Evolutionary conservation across 306 rosid genomes (phyloP), one percentile per base, ranked within the genome.

Genomic region (Lablab purpureus): DNA sequence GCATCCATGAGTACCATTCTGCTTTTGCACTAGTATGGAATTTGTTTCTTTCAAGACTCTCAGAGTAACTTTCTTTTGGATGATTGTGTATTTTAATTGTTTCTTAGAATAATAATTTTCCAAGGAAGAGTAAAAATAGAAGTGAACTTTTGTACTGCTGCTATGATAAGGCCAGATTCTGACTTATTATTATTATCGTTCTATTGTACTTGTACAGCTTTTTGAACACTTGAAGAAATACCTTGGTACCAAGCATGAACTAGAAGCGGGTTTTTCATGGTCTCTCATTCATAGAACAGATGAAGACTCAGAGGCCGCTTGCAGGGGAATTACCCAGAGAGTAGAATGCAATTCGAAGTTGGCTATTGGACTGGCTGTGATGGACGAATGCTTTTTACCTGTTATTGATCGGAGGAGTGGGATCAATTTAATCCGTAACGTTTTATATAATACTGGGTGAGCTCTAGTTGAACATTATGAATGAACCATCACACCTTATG

Each of bases 381-480:
- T 93, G 98, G 92, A 93, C 76, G 98, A 93, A 78, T 93, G 98
- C 70, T 93, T 93, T 87, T 86, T 93, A 85, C 97, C 97, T 4
- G 80, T 91, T 85, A 85, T 91, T 83, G 98, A 93, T 75, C 71
- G 97, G 85, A 91, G 98, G 87, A 93, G 97, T 78, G 95, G 98
- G 75, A 85, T 93, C 88, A 93, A 86, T 79, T 72, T 91, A 82
- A 91, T 93, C 77, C 97, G 84, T 71, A 91, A 91, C 71, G 97
- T 91, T 73, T 87, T 93, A 46, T 91, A 89, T 64, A 93, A 91
- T 84, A 85, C 84, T 84, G 91, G 98, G 98, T 93, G 87, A 87
- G 97, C 25, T 73, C 69, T 41, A 58, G 40, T 37, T 28, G 15
- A 49, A 43, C 21, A 2, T 10, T 47, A 47, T 25, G 17, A 7